Evolutionary conservation across 352 stramenopile genomes (phyloP).

Genomic region (Blastocystis sp.): DNA sequence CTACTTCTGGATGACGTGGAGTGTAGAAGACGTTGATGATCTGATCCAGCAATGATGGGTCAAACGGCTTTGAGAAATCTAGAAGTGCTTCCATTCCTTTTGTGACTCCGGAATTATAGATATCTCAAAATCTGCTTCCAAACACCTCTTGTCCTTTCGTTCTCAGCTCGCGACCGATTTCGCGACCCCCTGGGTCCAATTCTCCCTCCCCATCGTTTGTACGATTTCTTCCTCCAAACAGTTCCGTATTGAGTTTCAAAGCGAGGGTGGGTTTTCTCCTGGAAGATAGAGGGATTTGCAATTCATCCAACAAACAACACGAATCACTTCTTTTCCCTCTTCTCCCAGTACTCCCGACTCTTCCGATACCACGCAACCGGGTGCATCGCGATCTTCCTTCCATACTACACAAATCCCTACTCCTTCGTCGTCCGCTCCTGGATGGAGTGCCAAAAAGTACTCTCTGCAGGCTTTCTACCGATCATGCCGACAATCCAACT

Average conservation of each 20-base stretch:
- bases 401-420: not conserved
- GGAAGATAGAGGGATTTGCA: not conserved
- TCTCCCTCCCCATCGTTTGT: no score
- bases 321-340: not conserved
- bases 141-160: not conserved
- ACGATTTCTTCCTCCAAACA: no score
- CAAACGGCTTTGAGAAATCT: constrained; percentile 84
- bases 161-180: no score
- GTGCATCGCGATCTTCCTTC: constrained; percentile 8
- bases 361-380: constrained; percentile 37
- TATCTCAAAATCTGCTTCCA: not conserved
- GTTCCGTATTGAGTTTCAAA: no score
- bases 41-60: constrained; percentile 85
- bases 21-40: constrained; percentile 88
- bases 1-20: constrained; percentile 78
- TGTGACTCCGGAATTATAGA: no score
- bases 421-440: not conserved
- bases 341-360: constrained; percentile 31
- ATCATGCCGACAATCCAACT: not conserved
- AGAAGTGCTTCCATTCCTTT: constrained; percentile 68
- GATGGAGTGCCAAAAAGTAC: constrained; percentile 37
- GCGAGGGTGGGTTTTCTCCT: not conserved
- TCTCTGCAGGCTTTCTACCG: constrained; percentile 36
- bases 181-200: not conserved
- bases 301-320: not conserved